phyloP scores from a whole-genome alignment of 2,329 filamentous ascomycete species.

The Neospermospora avenae region DNA sequence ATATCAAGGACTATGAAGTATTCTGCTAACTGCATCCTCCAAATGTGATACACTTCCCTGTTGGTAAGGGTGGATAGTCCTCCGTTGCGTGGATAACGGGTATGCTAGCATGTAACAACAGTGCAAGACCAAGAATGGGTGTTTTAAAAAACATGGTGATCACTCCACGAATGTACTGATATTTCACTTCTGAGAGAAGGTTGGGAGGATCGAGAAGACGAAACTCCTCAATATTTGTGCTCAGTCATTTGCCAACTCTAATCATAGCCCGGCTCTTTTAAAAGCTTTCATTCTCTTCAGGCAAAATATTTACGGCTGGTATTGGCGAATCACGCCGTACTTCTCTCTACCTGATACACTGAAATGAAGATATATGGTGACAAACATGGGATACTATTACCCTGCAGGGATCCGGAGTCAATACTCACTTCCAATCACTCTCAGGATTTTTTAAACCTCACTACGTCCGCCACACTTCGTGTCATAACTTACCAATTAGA shows the following conservation, averaged over 20 bases:
- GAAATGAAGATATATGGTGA: no score
- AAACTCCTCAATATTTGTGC: no score
- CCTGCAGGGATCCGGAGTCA: no score
- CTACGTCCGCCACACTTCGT: no score
- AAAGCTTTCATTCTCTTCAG: constrained; percentile 5
- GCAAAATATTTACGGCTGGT: constrained; percentile 7
- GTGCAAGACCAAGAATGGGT: constrained; percentile 4
- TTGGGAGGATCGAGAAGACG: no score
- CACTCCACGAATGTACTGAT: neutral
- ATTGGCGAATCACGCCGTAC: no score
- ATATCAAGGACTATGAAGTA: constrained; percentile 49
- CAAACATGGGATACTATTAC: no score
- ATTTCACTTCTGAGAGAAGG: neutral
- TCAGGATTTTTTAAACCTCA: no score
- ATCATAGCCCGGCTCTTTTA: neutral
- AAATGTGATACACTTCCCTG: constrained; percentile 49
- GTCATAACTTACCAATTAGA: no score
- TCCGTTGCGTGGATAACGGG: constrained; percentile 33
- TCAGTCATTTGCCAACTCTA: neutral
- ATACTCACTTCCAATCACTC: no score
- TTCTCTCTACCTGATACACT: no score
- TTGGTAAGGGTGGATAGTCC: constrained; percentile 48
- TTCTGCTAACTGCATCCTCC: constrained; percentile 47
- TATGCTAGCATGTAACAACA: constrained; percentile 3
- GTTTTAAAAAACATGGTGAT: constrained; percentile 18